Evolutionary conservation across 2,329 filamentous ascomycete genomes (phyloP).

Genomic region (Talaromyces islandicus): DNA sequence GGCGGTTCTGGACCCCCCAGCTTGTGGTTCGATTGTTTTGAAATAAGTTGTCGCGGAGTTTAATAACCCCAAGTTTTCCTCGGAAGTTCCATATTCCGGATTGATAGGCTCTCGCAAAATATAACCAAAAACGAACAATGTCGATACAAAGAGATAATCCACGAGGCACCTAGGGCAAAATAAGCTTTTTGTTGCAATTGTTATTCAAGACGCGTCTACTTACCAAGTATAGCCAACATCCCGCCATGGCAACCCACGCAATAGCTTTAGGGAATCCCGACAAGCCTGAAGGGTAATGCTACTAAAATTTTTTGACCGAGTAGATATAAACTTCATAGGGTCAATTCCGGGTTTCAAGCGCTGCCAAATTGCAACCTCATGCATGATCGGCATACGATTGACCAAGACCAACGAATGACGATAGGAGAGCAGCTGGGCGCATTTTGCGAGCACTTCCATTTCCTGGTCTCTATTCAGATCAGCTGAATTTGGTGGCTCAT

Average conservation of each 20-base stretch:
- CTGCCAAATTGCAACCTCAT: constrained; percentile 46
- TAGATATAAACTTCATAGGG: constrained; percentile 12
- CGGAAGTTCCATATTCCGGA: constrained; percentile 52
- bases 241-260: constrained; percentile 90
- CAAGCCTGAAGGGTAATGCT: constrained; percentile 84
- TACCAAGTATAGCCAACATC: constrained; percentile 92
- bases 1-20: constrained; percentile 77
- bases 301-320: constrained; percentile 76
- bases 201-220: constrained; percentile 25
- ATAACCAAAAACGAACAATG: constrained; percentile 88
- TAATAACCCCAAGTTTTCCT: constrained; percentile 80
- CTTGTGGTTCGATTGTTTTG: constrained; percentile 67
- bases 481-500: constrained; percentile 77
- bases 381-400: constrained; percentile 90
- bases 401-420: constrained; percentile 96
- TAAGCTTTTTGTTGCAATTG: background rate
- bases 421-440: constrained; percentile 87
- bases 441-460: constrained; percentile 79
- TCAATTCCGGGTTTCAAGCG: constrained; percentile 65
- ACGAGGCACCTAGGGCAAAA: constrained; percentile 60
- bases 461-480: constrained; percentile 75
- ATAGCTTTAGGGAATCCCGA: constrained; percentile 78
- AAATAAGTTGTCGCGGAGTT: constrained; percentile 84
- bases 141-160: constrained; percentile 88
- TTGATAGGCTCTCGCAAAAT: constrained; percentile 88